phyloP scores from a whole-genome alignment of 202 grass and related monocot species.

The Sporobolus alterniflorus region DNA sequence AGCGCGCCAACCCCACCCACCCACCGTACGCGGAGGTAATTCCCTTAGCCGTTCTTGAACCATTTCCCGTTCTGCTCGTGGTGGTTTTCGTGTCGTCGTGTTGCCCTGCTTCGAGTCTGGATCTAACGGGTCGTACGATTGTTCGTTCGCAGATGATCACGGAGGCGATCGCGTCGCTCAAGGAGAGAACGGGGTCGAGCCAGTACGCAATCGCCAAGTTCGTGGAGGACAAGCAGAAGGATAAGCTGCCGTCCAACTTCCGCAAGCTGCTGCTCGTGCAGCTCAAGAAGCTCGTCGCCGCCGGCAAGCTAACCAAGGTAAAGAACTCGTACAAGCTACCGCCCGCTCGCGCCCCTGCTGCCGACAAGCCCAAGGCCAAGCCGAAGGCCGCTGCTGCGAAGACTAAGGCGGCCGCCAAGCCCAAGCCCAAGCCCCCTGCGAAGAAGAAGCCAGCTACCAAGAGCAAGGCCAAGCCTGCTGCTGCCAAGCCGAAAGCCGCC shows the following conservation, averaged over 20 bases:
- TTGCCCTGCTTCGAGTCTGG: neutral
- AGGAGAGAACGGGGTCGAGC: slow-evolving; percentile 87
- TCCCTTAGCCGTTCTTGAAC: no score
- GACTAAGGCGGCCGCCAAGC: slow-evolving; percentile 26
- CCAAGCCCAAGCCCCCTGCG: slow-evolving; percentile 6
- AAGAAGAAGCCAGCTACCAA: slow-evolving; percentile 31
- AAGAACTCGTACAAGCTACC: slow-evolving; percentile 85
- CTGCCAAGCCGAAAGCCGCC: slow-evolving; percentile 17
- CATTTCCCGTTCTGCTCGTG: neutral
- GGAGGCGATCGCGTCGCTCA: slow-evolving; percentile 77
- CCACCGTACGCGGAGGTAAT: slow-evolving; percentile 83
- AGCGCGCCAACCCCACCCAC: slow-evolving; percentile 35
- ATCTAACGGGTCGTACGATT: neutral
- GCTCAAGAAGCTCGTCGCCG: slow-evolving; percentile 68
- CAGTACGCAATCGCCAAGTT: slow-evolving; percentile 76
- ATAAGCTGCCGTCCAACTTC: slow-evolving; percentile 70
- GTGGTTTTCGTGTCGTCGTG: no score
- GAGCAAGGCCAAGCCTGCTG: neutral
- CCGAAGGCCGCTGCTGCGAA: slow-evolving; percentile 28
- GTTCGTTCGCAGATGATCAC: slow-evolving; percentile 66
- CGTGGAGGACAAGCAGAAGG: slow-evolving; percentile 83
- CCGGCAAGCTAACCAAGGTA: slow-evolving; percentile 76
- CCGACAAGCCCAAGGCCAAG: slow-evolving; percentile 30
- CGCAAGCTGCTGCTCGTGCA: slow-evolving; percentile 62
- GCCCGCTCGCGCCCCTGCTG: neutral